Percentiles rank a stretch among this genome's conserved stretches.
These are phyloP conservation scores for Paraphoma sp. DNA, from an alignment of 2,329 filamentous ascomycete species.

Conservation along the genomic window DNA sequence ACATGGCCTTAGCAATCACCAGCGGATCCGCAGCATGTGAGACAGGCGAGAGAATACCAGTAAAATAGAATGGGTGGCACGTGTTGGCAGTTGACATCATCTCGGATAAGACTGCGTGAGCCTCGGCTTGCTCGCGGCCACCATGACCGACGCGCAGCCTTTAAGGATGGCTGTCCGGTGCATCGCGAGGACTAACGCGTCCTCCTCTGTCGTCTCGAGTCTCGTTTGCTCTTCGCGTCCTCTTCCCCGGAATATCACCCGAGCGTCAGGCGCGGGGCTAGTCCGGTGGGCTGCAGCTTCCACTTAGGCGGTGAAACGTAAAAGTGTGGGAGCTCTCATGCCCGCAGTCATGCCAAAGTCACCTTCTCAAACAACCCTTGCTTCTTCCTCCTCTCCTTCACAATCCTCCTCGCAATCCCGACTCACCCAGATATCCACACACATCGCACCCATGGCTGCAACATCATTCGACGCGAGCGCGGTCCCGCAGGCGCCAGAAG, in stretches of 20 bases:
- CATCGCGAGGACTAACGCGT: slow-evolving; percentile 8
- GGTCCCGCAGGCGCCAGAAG: slow-evolving; percentile 90
- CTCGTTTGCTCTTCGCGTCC: slow-evolving; percentile 23
- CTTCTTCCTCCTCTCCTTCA: slow-evolving; percentile 14
- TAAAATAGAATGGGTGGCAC: neutral
- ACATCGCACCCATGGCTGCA: slow-evolving; percentile 69
- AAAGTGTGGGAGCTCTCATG: slow-evolving; percentile 22
- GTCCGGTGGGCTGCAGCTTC: slow-evolving; percentile 21
- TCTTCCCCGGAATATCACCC: slow-evolving; percentile 17
- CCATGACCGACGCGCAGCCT: slow-evolving; percentile 2
- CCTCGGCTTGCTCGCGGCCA: slow-evolving; percentile 31
- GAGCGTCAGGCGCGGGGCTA: slow-evolving; percentile 31
- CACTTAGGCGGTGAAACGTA: slow-evolving; percentile 34
- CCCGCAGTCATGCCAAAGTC: slow-evolving; percentile 33
- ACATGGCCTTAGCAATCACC: neutral
- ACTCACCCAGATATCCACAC: slow-evolving; percentile 66
- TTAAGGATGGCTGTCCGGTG: slow-evolving; percentile 20
- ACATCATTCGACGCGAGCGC: slow-evolving; percentile 77
- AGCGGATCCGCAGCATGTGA: slow-evolving; percentile 27
- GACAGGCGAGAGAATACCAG: slow-evolving; percentile 4
- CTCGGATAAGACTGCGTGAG: slow-evolving; percentile 17
- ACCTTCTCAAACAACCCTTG: slow-evolving; percentile 11
- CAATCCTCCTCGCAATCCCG: slow-evolving; percentile 44
- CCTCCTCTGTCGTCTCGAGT: slow-evolving; percentile 13
- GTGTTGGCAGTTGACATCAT: slow-evolving; percentile 25